A percentile compares a stretch with the other conserved stretches of the same genome.
Evolutionary conservation across 2,329 filamentous ascomycete genomes (phyloP).

Genomic region (Penicillium olsonii): DNA sequence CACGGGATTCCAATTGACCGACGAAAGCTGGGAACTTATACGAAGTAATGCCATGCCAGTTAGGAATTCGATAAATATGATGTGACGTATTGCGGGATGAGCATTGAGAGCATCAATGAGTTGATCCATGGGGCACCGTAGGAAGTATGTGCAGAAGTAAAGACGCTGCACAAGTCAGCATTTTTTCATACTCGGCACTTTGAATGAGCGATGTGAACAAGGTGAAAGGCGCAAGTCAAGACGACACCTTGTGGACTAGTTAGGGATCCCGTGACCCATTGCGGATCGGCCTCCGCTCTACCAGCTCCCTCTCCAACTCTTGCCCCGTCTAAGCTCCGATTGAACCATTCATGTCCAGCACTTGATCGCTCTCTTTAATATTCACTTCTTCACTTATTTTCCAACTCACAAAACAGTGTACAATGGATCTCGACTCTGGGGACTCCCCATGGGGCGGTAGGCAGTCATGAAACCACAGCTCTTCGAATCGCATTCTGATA

Average conservation of each 20-base stretch:
- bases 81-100: conserved; percentile 17
- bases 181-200: too few species aligned
- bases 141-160: too few species aligned
- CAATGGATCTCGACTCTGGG: conserved; percentile 46
- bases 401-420: neutral
- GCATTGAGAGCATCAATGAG: neutral
- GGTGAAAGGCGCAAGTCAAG: neutral
- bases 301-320: conserved; percentile 20
- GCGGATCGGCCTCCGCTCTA: conserved; percentile 26
- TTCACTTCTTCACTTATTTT: neutral
- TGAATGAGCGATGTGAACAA: too few species aligned
- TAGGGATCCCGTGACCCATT: conserved; percentile 28
- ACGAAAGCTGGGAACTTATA: neutral
- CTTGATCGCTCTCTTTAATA: neutral
- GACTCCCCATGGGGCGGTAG: conserved; percentile 55
- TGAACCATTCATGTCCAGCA: conserved; percentile 8
- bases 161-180: neutral
- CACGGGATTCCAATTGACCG: neutral
- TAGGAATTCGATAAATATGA: conserved; percentile 19
- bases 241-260: conserved; percentile 14
- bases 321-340: conserved; percentile 10
- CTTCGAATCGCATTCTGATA: conserved; percentile 27
- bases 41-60: conserved; percentile 4
- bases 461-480: conserved; percentile 29
- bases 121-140: neutral